Percentiles rank a stretch among this genome's conserved stretches.
Conservation (phyloP, 345 rosid genomes). For the Angophora floribunda region DNA sequence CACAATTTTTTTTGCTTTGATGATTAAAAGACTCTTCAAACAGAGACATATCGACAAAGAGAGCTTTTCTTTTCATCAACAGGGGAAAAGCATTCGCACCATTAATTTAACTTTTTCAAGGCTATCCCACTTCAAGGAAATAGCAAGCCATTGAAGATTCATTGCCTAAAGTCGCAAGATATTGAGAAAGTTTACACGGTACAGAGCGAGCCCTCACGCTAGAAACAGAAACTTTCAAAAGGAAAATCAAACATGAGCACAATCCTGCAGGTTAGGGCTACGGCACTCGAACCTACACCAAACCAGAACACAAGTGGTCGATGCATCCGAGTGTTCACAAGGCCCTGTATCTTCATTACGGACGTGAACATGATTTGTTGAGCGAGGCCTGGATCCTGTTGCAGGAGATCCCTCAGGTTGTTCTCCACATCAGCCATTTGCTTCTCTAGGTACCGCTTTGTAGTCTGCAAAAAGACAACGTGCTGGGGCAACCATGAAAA, state of each 20-base stretch:
- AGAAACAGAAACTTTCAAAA: background rate
- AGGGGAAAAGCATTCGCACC: background rate
- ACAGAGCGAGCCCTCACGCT: background rate
- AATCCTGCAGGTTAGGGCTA: background rate
- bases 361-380: slow-evolving; percentile 78
- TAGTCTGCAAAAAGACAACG: slow-evolving; percentile 23
- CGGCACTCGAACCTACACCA: background rate
- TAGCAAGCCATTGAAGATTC: background rate
- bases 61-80: background rate
- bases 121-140: background rate
- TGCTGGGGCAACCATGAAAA: background rate
- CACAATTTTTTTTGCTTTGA: background rate
- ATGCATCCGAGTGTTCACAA: background rate
- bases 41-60: background rate
- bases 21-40: background rate
- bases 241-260: background rate
- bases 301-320: background rate
- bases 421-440: slow-evolving; percentile 74
- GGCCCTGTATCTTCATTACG: background rate
- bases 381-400: slow-evolving; percentile 87
- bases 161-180: background rate
- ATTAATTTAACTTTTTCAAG: background rate
- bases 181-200: background rate
- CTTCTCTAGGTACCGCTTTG: slow-evolving; percentile 84
- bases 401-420: slow-evolving; percentile 74